These are phyloP conservation scores for Bombardia bombarda DNA, from an alignment of 495 filamentous ascomycete genomes.

Conservation along the genomic window DNA sequence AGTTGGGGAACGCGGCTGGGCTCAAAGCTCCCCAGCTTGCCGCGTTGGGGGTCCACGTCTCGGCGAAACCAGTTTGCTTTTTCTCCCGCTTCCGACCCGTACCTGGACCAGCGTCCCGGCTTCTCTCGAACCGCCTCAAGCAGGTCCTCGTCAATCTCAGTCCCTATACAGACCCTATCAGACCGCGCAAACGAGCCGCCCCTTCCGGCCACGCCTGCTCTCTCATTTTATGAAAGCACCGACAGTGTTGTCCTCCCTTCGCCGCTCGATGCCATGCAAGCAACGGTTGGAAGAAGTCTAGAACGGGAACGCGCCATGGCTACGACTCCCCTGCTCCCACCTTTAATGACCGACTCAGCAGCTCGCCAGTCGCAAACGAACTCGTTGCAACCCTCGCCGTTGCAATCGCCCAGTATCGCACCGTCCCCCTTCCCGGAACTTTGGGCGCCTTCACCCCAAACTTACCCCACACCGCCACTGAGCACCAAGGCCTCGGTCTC, in stretches of 20 bases:
- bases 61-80: slow-evolving; percentile 41
- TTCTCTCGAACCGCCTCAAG: slow-evolving; percentile 49
- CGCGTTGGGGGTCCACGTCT: slow-evolving; percentile 51
- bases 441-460: slow-evolving; percentile 10
- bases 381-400: slow-evolving; percentile 57
- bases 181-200: slow-evolving; percentile 46
- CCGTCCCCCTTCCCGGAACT: slow-evolving; percentile 18
- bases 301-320: slow-evolving; percentile 57
- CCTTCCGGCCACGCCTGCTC: slow-evolving; percentile 57
- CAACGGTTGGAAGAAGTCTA: slow-evolving; percentile 38
- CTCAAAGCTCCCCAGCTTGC: slow-evolving; percentile 64
- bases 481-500: slow-evolving; percentile 72
- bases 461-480: slow-evolving; percentile 64
- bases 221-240: slow-evolving; percentile 57
- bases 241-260: slow-evolving; percentile 32
- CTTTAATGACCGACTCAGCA: slow-evolving; percentile 53
- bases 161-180: slow-evolving; percentile 39
- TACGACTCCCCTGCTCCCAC: slow-evolving; percentile 75
- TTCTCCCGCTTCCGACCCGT: slow-evolving; percentile 38
- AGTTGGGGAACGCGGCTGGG: slow-evolving; percentile 60
- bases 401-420: slow-evolving; percentile 68
- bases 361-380: slow-evolving; percentile 20
- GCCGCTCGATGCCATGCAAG: slow-evolving; percentile 52
- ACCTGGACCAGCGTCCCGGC: slow-evolving; percentile 30
- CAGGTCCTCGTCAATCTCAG: slow-evolving; percentile 61